phyloP scores from a whole-genome alignment of 2,329 filamentous ascomycete species.

The Cryphonectria parasitica region DNA sequence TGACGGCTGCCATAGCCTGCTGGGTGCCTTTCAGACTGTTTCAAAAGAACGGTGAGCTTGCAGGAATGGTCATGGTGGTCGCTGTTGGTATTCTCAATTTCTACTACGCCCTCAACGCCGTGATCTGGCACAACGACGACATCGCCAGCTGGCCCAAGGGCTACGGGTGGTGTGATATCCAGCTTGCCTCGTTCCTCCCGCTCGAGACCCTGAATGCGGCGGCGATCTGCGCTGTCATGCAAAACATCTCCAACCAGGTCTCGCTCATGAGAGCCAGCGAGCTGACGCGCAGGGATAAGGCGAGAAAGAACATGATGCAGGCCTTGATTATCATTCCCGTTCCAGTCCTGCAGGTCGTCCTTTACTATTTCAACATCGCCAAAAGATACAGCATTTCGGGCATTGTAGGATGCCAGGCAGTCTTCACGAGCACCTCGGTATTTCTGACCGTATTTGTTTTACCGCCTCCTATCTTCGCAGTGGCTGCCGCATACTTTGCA shows the following conservation, averaged over 20 bases:
- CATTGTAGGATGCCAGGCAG: slow-evolving; percentile 53
- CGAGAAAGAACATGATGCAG: slow-evolving; percentile 49
- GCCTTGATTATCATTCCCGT: slow-evolving; percentile 59
- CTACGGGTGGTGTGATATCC: slow-evolving; percentile 57
- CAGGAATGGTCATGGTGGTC: slow-evolving; percentile 54
- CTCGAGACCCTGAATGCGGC: slow-evolving; percentile 51
- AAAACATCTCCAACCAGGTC: slow-evolving; percentile 56
- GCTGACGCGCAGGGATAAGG: slow-evolving; percentile 46
- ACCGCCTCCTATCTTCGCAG: slow-evolving; percentile 48
- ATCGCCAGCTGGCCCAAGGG: slow-evolving; percentile 56
- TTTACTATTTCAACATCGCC: slow-evolving; percentile 51
- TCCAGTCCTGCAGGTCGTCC: slow-evolving; percentile 52
- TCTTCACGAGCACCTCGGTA: slow-evolving; percentile 51
- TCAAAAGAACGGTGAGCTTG: slow-evolving; percentile 57
- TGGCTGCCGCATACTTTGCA: slow-evolving; percentile 51
- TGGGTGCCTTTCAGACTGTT: slow-evolving; percentile 57
- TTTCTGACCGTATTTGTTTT: slow-evolving; percentile 53
- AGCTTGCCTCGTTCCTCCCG: slow-evolving; percentile 43
- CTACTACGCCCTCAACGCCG: slow-evolving; percentile 52
- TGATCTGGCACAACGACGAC: slow-evolving; percentile 59
- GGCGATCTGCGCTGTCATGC: slow-evolving; percentile 59
- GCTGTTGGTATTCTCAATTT: slow-evolving; percentile 52
- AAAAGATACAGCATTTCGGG: slow-evolving; percentile 56
- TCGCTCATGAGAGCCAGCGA: slow-evolving; percentile 47
- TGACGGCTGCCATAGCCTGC: slow-evolving; percentile 50